These are phyloP conservation scores for Asclepias syriaca DNA, from an alignment of 257 asterid genomes.

Conservation along the genomic window DNA sequence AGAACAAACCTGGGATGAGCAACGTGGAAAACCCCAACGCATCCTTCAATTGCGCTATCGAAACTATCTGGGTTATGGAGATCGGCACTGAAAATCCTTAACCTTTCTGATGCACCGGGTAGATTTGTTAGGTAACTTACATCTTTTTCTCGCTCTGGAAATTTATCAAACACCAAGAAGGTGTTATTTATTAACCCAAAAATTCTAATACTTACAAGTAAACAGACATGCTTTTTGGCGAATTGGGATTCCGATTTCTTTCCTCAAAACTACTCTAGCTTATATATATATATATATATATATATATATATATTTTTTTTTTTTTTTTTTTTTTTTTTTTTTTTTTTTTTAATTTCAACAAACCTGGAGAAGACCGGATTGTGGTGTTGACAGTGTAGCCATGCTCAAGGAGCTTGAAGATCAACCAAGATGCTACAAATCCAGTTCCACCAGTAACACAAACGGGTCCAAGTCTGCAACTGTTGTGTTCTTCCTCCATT, in stretches of 20 bases:
- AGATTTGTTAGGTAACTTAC: constrained; percentile 47
- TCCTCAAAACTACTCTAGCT: neutral
- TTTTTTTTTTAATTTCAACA: neutral
- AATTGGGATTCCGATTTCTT: neutral
- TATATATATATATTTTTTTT: too few relatives aligned
- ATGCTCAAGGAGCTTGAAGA: constrained; percentile 25
- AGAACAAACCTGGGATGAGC: constrained; percentile 62
- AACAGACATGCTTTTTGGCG: too few relatives aligned
- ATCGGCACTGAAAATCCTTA: constrained; percentile 51
- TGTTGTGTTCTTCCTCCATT: constrained; percentile 3
- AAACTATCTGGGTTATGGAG: constrained; percentile 47
- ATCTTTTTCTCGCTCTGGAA: constrained; percentile 32
- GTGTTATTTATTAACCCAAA: too few relatives aligned
- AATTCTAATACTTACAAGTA: too few relatives aligned
- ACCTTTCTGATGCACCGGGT: constrained; percentile 48
- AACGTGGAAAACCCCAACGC: constrained; percentile 62
- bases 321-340: too few relatives aligned
- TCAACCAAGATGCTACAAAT: constrained; percentile 24
- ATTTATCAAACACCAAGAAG: neutral
- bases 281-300: too few relatives aligned
- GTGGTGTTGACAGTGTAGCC: constrained; percentile 30
- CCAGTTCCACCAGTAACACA: constrained; percentile 39
- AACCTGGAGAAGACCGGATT: constrained; percentile 11
- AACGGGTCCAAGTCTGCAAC: neutral
- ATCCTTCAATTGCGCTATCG: constrained; percentile 45